Conservation (phyloP, 495 filamentous ascomycete species). For the Lasiosphaeria hispida region DNA sequence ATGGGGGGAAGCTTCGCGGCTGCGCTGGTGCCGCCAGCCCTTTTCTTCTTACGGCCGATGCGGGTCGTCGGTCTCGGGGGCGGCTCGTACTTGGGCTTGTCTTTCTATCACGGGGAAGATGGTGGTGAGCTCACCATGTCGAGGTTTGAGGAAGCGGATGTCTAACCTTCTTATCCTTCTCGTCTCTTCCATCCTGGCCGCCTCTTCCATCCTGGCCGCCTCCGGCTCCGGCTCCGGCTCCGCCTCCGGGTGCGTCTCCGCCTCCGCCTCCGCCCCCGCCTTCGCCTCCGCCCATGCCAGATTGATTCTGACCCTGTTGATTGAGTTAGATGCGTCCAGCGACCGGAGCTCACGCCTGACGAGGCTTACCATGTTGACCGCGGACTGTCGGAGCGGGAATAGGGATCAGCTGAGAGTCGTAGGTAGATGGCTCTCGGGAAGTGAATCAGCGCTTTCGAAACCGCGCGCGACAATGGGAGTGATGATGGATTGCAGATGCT, state of each 20-base stretch:
- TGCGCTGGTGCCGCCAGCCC: constrained; percentile 84
- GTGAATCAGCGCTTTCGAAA: background rate
- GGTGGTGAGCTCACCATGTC: constrained; percentile 4
- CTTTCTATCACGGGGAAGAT: constrained; percentile 63
- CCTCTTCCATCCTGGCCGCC: too few relatives aligned
- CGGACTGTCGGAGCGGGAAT: too few relatives aligned
- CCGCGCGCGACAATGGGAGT: background rate
- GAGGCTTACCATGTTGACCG: background rate
- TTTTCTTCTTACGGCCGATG: constrained; percentile 97
- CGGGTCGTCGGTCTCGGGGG: constrained; percentile 95
- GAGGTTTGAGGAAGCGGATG: background rate
- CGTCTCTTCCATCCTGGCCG: constrained; percentile 75
- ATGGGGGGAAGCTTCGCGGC: constrained; percentile 91
- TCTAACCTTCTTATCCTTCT: constrained; percentile 92
- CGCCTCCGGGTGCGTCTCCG: too few relatives aligned
- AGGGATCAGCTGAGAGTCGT: too few relatives aligned
- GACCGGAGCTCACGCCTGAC: background rate
- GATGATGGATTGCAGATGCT: background rate
- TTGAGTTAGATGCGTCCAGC: constrained; percentile 21
- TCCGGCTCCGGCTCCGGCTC: too few relatives aligned
- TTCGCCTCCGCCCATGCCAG: constrained; percentile 75
- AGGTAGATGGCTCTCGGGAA: too few relatives aligned
- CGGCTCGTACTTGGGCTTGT: constrained; percentile 99
- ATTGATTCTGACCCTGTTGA: constrained; percentile 80
- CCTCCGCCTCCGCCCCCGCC: too few relatives aligned